Evolutionary conservation across 352 stramenopile species (phyloP), one percentile per base, ranked within the genome.

Genomic region (Globisporangium nunn): DNA sequence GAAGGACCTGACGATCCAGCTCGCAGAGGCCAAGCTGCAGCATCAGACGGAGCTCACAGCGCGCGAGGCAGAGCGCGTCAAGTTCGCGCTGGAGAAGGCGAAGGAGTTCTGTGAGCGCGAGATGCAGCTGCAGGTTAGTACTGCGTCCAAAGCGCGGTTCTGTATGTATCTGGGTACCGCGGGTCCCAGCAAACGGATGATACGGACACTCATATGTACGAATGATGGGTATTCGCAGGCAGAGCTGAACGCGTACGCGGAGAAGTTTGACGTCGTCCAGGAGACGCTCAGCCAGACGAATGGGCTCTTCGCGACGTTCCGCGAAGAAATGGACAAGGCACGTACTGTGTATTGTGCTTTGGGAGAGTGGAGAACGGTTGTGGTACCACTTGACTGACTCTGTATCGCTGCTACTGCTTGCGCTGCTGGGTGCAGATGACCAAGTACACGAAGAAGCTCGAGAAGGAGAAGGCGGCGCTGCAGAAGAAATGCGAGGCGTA

Each of bases 211-310:
- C 37, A 41, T 12, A 12, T 3, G 37, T 1, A 17, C 7, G 11
- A 8, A 10, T 12, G 37, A 12, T 41, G 37, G 10, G 37, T 10
- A 17, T 41, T 10, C 37, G 11, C 31, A 87, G 73, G 43, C 59
- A 5, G 82, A 95, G 68, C 60, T 95, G 29, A 86, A 77, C 52
- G 75, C 79, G 31, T 95, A 95, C 70, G 91, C 79, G 29, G 81
- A 92, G 41, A 93, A 93, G 65, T 93, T 93, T 52, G 81, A 91
- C 39, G 68, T 85, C 8, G 82, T 93, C 6, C 82, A 95, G 61
- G 81, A 95, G 46, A 95, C 82, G 8, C 72, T 95, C 10, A 76
- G 71, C 17, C 91, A 93, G 58, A 95, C 82, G 67, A 92, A 95
- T 55, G 68, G 87, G 37, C 88, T 95, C 81, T 95, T 95, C 52